Evolutionary conservation across 306 rosid genomes (phyloP).

Genomic region (Rubus idaeus): DNA sequence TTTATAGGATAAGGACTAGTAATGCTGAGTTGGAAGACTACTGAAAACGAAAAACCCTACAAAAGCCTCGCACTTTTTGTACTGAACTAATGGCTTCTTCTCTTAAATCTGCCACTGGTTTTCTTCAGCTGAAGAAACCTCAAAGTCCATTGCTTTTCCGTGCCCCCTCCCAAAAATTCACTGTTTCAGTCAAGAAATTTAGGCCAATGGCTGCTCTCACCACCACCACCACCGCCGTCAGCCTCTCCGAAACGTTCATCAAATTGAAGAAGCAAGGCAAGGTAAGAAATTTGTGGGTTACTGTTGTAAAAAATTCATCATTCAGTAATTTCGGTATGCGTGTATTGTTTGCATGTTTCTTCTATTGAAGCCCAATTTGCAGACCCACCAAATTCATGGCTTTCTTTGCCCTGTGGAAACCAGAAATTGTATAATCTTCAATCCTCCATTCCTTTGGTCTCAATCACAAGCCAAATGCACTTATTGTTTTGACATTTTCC

Average conservation of each 20-base stretch:
- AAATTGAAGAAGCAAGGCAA: slow-evolving; percentile 61
- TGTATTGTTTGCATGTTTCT: neutral
- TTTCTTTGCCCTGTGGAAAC: neutral
- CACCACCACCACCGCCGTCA: slow-evolving; percentile 43
- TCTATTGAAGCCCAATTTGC: neutral
- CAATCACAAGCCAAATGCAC: neutral
- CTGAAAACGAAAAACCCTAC: neutral
- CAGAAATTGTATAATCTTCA: neutral
- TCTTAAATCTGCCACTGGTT: slow-evolving; percentile 44
- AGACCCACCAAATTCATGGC: neutral
- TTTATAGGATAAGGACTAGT: neutral
- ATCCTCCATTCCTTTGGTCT: neutral
- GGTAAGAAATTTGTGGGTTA: slow-evolving; percentile 36
- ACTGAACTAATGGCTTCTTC: slow-evolving; percentile 45
- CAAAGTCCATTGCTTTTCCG: slow-evolving; percentile 29
- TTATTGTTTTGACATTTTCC: neutral
- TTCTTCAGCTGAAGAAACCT: slow-evolving; percentile 46
- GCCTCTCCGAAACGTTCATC: slow-evolving; percentile 73
- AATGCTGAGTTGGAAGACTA: neutral
- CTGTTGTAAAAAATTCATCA: neutral
- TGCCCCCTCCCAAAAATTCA: slow-evolving; percentile 29
- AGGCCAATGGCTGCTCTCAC: slow-evolving; percentile 61
- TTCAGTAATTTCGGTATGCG: neutral
- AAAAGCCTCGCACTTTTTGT: neutral
- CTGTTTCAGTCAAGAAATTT: slow-evolving; percentile 37